Conservation (phyloP, 768 basidiomycete genomes). For the Suillus subluteus region DNA sequence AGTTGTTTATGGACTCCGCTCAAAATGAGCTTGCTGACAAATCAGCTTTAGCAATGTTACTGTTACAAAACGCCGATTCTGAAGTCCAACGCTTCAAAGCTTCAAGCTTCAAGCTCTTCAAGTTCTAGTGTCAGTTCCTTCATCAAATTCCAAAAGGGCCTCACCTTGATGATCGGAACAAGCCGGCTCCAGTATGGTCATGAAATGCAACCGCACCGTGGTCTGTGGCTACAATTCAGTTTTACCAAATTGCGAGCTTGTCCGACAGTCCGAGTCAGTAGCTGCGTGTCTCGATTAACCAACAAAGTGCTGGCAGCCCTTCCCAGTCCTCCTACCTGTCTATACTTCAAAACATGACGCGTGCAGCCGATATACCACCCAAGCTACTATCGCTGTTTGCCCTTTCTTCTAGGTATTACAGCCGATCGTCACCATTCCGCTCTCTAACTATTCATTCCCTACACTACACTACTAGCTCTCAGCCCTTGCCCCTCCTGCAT, state of each 20-base stretch:
- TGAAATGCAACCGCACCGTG: background rate
- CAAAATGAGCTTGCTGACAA: slow-evolving; percentile 35
- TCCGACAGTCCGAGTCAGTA: background rate
- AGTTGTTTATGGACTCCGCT: slow-evolving; percentile 36
- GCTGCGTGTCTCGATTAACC: background rate
- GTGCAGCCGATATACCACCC: no score
- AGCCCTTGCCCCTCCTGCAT: no score
- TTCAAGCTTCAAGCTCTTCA: no score
- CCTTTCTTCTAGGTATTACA: no score
- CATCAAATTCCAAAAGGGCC: background rate
- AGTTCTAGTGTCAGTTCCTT: no score
- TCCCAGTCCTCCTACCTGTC: background rate
- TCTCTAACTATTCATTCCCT: no score
- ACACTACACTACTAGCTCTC: no score
- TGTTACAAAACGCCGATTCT: no score
- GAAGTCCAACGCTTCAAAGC: no score
- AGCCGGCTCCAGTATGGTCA: background rate
- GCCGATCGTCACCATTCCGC: no score
- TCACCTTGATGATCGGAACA: background rate
- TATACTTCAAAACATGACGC: no score
- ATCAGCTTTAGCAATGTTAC: slow-evolving; percentile 8
- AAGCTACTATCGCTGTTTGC: no score
- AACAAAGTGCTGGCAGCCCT: background rate
- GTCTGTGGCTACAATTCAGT: background rate
- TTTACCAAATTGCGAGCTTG: background rate